These are phyloP conservation scores for Rubroshorea leprosula DNA, from an alignment of 345 rosid species.

Conservation along the genomic window DNA sequence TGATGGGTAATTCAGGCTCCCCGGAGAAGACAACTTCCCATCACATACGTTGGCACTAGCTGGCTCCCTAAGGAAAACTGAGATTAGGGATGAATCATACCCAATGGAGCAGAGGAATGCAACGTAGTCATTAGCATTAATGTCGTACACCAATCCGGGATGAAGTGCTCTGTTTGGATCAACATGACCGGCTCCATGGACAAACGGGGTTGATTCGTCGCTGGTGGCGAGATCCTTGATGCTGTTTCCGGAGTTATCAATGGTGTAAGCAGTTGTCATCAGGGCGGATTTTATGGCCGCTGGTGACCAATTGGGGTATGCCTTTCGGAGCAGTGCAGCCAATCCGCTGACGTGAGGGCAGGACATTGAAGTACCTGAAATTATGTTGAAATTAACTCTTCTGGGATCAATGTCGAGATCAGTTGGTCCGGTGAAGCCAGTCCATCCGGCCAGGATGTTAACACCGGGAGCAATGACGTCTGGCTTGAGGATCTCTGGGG, in stretches of 20 bases:
- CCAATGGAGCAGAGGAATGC: conserved; percentile 81
- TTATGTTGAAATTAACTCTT: conserved; percentile 61
- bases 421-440: conserved; percentile 52
- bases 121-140: conserved; percentile 38
- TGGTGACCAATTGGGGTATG: conserved; percentile 66
- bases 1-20: conserved; percentile 69
- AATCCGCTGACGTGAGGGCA: conserved; percentile 86
- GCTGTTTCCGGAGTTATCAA: conserved; percentile 57
- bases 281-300: conserved; percentile 70
- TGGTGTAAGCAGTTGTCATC: conserved; percentile 64
- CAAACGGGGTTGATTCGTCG: conserved; percentile 51
- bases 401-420: conserved; percentile 57
- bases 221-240: conserved; percentile 75
- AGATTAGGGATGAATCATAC: conserved; percentile 43
- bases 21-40: conserved; percentile 35
- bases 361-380: conserved; percentile 88
- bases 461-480: conserved; percentile 87
- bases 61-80: conserved; percentile 53
- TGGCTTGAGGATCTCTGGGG: conserved; percentile 63
- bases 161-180: conserved; percentile 73
- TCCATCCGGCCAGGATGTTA: conserved; percentile 84
- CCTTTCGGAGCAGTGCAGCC: conserved; percentile 61
- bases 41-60: conserved; percentile 31
- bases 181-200: conserved; percentile 82
- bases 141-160: conserved; percentile 79